Evolutionary conservation across 2,329 filamentous ascomycete species (phyloP), one percentile per base, ranked within the genome.

Genomic region (Fusarium sp.): DNA sequence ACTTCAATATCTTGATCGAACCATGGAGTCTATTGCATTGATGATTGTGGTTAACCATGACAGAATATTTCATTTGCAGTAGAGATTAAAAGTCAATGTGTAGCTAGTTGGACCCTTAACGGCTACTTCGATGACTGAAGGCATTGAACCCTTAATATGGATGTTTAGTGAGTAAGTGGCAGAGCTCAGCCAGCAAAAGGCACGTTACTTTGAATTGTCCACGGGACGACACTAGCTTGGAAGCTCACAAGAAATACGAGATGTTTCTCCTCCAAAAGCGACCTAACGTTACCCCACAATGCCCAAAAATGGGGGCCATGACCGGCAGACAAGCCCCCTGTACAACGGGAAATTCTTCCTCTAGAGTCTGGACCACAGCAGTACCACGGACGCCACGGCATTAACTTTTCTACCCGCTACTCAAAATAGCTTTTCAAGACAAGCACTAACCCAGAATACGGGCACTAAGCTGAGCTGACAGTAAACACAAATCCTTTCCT

Each of bases 231-330:
- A 53, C 58, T 67, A 67, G 63, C 41, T 60, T 49, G 10, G n/a
- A 57, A 41, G 44, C 54, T 52, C 46, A 56, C 47, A 32, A 64
- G 54, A 57, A 74, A 74, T 74, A 74, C 70, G 72, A 73, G 72
- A 57, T 61, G 52, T 25, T 41, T 41, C 29, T 61, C 30, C 12
- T 20, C 63, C 44, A 66, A 51, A 65, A 66, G 27, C 57, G 55
- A 57, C 55, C 63, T 20, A 65, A 58, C 37, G 14, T 48, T 67
- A 60, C 72, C 72, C 72, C 72, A 73, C 70, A 74, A 60, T 48
- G 51, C 44, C 51, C 49, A 54, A 40, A 54, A 65, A 42, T 49
- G 60, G 66, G 32, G 54, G 22, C 44, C 53, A 64, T 68, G 25
- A 64, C 58, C 59, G 44, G 59, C 44, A 65, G 64, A 64, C 32